phyloP scores from a whole-genome alignment of 257 asterid genomes.

The Solanum gracilifrons region DNA sequence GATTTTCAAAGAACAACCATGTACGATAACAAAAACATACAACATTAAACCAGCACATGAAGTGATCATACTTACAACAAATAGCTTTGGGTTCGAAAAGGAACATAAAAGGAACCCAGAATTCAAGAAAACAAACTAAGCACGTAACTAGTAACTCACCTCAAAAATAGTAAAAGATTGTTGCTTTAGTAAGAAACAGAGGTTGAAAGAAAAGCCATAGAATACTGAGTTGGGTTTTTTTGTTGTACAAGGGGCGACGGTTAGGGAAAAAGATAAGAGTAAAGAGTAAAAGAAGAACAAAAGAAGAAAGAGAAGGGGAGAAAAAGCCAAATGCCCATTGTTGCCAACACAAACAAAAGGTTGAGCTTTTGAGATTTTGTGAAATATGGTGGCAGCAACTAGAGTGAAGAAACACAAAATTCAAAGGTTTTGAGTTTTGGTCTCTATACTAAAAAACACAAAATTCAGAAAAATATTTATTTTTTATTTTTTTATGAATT shows the following conservation, averaged over 20 bases:
- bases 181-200: not conserved
- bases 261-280: not conserved
- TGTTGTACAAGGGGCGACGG: not conserved
- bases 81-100: not conserved
- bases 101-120: not conserved
- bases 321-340: constrained; percentile 11
- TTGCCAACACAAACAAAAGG: not conserved
- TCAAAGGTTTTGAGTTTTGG: not conserved
- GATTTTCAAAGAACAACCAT: not conserved
- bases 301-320: not conserved
- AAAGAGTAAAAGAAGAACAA: not conserved
- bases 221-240: not conserved
- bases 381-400: not conserved
- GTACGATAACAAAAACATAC: not conserved
- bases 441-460: not conserved
- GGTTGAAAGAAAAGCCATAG: not conserved
- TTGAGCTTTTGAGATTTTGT: not conserved
- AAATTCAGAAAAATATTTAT: not conserved
- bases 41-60: not conserved
- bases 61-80: constrained; percentile 6
- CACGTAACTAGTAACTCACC: not conserved
- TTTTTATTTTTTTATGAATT: not conserved
- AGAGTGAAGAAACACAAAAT: not conserved
- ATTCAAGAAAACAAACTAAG: not conserved
- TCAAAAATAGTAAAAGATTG: not conserved